Percentiles rank a stretch among this genome's conserved stretches.
Conservation (phyloP, 208 protist genomes). For the Crithidia bombi region DNA sequence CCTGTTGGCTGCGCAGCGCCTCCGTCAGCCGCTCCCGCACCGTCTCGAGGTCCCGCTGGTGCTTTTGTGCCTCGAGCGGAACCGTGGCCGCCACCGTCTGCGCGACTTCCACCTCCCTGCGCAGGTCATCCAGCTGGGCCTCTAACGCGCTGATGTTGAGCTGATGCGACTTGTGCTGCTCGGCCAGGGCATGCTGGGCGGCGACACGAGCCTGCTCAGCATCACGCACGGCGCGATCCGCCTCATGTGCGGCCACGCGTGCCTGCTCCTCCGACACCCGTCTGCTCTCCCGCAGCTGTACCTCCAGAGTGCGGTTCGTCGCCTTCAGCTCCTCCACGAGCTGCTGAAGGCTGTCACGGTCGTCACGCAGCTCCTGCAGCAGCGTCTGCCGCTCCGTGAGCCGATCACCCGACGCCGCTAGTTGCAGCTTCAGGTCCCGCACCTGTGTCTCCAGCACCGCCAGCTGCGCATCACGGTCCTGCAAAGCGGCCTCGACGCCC, state of each 20-base stretch:
- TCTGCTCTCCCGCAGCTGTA: constrained; percentile 21
- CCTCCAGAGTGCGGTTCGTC: constrained; percentile 16
- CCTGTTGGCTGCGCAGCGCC: constrained; percentile 38
- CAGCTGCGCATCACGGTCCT: constrained; percentile 34
- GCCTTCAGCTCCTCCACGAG: constrained; percentile 34
- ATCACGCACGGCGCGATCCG: constrained; percentile 39
- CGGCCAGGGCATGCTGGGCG: constrained; percentile 28
- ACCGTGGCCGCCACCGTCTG: constrained; percentile 63
- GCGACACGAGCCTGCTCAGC: constrained; percentile 27
- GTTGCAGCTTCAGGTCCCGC: constrained; percentile 41
- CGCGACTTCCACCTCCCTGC: constrained; percentile 42
- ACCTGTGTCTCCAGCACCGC: constrained; percentile 31
- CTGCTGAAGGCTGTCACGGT: constrained; percentile 23
- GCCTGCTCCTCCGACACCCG: constrained; percentile 26
- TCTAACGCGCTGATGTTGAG: constrained; percentile 30
- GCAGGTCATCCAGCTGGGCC: constrained; percentile 36
- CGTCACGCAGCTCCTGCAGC: constrained; percentile 17
- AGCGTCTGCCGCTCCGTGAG: constrained; percentile 31
- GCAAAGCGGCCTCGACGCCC: constrained; percentile 50
- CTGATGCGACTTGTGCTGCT: constrained; percentile 32
- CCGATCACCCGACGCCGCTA: constrained; percentile 31
- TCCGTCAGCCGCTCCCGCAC: constrained; percentile 51
- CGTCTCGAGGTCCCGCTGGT: constrained; percentile 47
- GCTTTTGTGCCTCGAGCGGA: constrained; percentile 42
- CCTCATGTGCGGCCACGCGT: constrained; percentile 22